Evolutionary conservation across 192 early-diverging fungal species (phyloP), one percentile per base, ranked within the genome.

Genomic region (Cetraspora pellucida): DNA sequence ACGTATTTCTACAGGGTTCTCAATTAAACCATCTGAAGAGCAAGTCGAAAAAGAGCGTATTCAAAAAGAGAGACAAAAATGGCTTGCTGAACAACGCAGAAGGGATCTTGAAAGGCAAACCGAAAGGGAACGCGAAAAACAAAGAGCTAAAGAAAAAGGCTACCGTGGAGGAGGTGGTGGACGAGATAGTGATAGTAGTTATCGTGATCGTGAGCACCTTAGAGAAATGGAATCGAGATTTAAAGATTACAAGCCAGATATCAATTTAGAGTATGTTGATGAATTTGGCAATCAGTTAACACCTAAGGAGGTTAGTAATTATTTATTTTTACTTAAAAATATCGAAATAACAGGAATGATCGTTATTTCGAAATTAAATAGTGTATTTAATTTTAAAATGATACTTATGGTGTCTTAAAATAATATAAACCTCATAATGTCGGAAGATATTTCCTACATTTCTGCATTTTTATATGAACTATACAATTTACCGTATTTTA

Each of bases 231-330:
- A 95, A 72, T 89, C 93, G 46, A 91, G 92, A 10, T 96, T 97
- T 88, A 89, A 90, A 72, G 87, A 96, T 75, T 99, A 99, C 74
- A 93, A 89, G 69, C 97, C 97, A 1, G 91, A 95, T 58, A 90
- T 99, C 43, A 89, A 93, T 45, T 80, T 99, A 14, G 92, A 94
- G 79, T 97, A 99, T 78, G 87, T 90, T n/a, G 96, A 99, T 81
- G 94, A 94, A 59, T 87, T 87, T 44, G 97, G 97, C 10, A 86
- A 92, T 70, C 80, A 87, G 43, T 78, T 99, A 80, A 90, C 85
- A 17, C 87, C 90, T 37, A 97, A 97, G 80, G 96, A 99, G 78
- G 90, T 90, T 82, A 47, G 77, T 19, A 47, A 44, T 37, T 37
- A 37, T 37, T 37, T 37, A 37, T 37, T 37, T n/a, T 37, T 37